Evolutionary conservation across 768 basidiomycete genomes (phyloP).

Genomic region (Collybia sordida): DNA sequence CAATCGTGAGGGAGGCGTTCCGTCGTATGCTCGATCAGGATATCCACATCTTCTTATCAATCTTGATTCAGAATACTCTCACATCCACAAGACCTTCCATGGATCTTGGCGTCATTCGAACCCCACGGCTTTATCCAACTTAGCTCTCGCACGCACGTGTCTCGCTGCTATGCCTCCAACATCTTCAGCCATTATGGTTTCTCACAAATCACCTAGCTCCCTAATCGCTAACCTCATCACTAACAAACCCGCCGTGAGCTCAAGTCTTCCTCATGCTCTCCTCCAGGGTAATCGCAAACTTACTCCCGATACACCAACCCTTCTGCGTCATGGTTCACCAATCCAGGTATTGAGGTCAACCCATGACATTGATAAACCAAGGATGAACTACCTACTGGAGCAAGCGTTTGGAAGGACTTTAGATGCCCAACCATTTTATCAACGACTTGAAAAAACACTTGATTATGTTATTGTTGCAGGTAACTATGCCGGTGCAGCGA

Average conservation of each 20-base stretch:
- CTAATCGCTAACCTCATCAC: slow-evolving; percentile 97
- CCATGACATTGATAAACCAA: slow-evolving; percentile 69
- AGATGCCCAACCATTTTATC: slow-evolving; percentile 73
- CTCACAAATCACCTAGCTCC: slow-evolving; percentile 92
- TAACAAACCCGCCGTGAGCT: slow-evolving; percentile 95
- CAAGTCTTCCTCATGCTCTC: slow-evolving; percentile 91
- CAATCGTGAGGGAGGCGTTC: slow-evolving; percentile 93
- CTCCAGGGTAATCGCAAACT: slow-evolving; percentile 85
- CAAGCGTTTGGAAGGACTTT: slow-evolving; percentile 80
- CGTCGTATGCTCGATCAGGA: slow-evolving; percentile 94
- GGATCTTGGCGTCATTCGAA: slow-evolving; percentile 72
- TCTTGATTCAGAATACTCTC: slow-evolving; percentile 79
- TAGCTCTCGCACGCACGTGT: slow-evolving; percentile 82
- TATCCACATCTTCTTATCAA: slow-evolving; percentile 97
- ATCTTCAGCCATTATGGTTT: slow-evolving; percentile 95
- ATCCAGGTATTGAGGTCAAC: slow-evolving; percentile 76
- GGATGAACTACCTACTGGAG: slow-evolving; percentile 82
- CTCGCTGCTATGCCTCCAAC: slow-evolving; percentile 89
- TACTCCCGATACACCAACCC: slow-evolving; percentile 88
- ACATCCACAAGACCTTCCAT: slow-evolving; percentile 85
- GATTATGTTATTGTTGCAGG: slow-evolving; percentile 95
- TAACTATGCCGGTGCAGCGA: slow-evolving; percentile 92
- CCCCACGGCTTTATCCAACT: slow-evolving; percentile 85
- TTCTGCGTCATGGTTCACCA: slow-evolving; percentile 85
- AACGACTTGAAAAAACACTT: slow-evolving; percentile 69